These are phyloP conservation scores for Calvatia gigantea DNA, from an alignment of 768 basidiomycete species.

Conservation along the genomic window DNA sequence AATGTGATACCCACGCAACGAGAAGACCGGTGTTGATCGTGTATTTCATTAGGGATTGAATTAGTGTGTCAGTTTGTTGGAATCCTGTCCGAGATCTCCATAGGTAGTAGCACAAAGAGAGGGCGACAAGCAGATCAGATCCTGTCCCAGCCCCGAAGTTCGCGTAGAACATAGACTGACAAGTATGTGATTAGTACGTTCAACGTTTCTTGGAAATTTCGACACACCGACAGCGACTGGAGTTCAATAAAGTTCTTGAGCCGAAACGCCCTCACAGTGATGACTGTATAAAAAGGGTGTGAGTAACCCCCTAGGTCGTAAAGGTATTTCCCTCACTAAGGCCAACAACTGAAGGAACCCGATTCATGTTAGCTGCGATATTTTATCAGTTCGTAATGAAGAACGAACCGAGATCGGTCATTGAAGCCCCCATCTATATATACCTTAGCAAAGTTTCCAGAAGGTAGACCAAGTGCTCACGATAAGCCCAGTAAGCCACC, in stretches of 20 bases:
- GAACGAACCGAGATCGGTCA: constrained; percentile 35
- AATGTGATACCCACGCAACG: constrained; percentile 31
- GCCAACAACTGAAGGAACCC: not conserved
- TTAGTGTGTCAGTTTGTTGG: constrained; percentile 47
- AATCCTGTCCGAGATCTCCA: constrained; percentile 50
- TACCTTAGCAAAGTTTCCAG: not conserved
- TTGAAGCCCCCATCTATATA: constrained; percentile 31
- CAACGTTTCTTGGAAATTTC: not conserved
- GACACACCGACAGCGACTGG: constrained; percentile 33
- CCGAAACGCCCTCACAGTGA: not conserved
- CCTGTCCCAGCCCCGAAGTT: constrained; percentile 48
- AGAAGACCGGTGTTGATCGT: constrained; percentile 53
- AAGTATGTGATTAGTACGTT: not conserved
- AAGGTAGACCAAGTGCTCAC: constrained; percentile 28
- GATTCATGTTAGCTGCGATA: constrained; percentile 1
- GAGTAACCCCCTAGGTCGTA: not conserved
- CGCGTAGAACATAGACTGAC: constrained; percentile 46
- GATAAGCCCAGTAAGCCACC: constrained; percentile 38
- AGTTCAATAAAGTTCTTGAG: constrained; percentile 34
- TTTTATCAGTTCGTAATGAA: not conserved
- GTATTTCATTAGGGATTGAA: constrained; percentile 46
- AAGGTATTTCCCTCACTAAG: not conserved
- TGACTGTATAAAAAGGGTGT: not conserved
- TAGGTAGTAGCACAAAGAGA: constrained; percentile 47
- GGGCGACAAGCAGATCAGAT: constrained; percentile 49